Percentiles rank a stretch among this genome's conserved stretches.
Evolutionary conservation across 208 protist genomes (phyloP).

Genomic region (Trichomonas gallinae): DNA sequence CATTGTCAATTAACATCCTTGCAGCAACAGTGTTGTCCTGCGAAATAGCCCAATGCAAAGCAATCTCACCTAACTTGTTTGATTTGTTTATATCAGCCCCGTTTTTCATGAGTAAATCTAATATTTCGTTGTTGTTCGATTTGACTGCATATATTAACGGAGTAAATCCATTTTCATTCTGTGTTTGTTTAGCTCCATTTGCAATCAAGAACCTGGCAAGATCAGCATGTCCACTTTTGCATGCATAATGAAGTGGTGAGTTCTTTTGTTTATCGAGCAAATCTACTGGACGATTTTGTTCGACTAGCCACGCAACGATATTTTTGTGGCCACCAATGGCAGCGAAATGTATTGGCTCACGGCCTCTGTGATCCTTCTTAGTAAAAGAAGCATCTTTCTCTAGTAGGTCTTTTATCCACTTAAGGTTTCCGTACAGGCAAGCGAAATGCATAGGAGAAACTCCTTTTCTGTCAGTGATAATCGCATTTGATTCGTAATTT

Average conservation of each 20-base stretch:
- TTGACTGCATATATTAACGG: not conserved
- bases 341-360: not conserved
- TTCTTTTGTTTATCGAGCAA: not conserved
- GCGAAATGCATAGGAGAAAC: not conserved
- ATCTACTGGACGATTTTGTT: not conserved
- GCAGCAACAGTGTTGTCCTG: not conserved
- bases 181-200: not conserved
- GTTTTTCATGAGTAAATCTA: not conserved
- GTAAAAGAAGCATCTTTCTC: not conserved
- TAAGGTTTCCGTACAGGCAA: not conserved
- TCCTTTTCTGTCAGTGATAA: not conserved
- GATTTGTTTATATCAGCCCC: not conserved
- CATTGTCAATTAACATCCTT: not conserved
- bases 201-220: not conserved
- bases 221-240: not conserved
- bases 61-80: not conserved
- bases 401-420: not conserved
- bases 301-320: not conserved
- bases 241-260: not conserved
- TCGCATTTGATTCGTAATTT: not conserved
- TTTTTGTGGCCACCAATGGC: not conserved
- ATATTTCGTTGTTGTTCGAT: not conserved
- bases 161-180: not conserved
- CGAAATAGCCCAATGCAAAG: not conserved
- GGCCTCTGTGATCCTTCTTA: not conserved